A percentile compares a stretch with the other conserved stretches of the same genome.
These are phyloP conservation scores for Fraxinus greggii DNA, from an alignment of 305 asterid genomes.

Conservation along the genomic window DNA sequence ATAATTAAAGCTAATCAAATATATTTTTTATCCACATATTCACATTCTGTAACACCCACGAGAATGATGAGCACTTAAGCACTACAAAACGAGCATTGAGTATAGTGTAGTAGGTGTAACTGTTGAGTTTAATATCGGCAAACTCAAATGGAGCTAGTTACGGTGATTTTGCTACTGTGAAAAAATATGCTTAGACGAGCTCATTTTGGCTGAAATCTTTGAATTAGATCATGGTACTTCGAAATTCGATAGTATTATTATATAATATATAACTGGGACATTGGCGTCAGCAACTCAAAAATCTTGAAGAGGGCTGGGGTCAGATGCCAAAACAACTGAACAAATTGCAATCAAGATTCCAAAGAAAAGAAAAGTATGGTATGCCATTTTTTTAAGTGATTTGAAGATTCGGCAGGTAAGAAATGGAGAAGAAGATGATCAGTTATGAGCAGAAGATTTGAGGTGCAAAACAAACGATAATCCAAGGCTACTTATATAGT, in stretches of 20 bases:
- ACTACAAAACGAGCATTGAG: neutral
- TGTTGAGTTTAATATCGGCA: neutral
- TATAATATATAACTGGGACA: constrained; percentile 32
- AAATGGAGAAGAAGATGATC: neutral
- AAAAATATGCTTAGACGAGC: neutral
- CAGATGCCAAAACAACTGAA: constrained; percentile 36
- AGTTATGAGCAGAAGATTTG: neutral
- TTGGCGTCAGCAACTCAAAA: constrained; percentile 53
- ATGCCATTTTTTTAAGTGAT: constrained; percentile 12
- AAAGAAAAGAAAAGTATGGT: neutral
- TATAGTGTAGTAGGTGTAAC: neutral
- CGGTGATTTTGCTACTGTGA: neutral
- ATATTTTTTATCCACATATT: no score
- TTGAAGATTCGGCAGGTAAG: neutral
- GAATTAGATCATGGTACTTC: neutral
- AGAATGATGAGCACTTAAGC: neutral
- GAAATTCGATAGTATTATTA: neutral
- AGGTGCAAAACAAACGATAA: neutral
- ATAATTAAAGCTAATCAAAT: neutral
- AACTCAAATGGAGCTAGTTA: neutral
- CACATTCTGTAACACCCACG: neutral
- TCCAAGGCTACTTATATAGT: neutral
- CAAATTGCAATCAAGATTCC: neutral
- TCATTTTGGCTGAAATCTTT: neutral
- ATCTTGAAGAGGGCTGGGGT: constrained; percentile 59